Evolutionary conservation across 2,329 filamentous ascomycete species (phyloP), one percentile per base, ranked within the genome.

Genomic region (Purpureocillium lavendulum): DNA sequence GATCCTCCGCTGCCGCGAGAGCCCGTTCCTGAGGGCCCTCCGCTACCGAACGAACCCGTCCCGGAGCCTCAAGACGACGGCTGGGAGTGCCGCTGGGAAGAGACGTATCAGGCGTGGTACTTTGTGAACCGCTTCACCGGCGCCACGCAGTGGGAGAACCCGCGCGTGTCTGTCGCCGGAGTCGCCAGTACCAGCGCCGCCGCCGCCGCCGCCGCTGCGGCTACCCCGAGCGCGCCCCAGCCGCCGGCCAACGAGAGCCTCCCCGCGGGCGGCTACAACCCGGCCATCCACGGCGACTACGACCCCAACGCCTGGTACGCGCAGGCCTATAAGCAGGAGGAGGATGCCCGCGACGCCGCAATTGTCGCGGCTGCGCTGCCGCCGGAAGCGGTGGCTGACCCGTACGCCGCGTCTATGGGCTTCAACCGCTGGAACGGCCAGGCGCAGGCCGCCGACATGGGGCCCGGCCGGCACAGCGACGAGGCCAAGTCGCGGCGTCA

Each of bases 251-350:
- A 59, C 42, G 60, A 63, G 44, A 58, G 41, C 38, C 65, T 50
- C 34, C 65, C 75, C 16, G 75, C 73, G 5, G 82, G 82, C 42
- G 88, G 90, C 45, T 98, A 98, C 66, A 95, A 97, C 57, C 92
- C 92, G 1, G 85, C 87, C 17, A 90, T 98, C 34, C 92, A 98
- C 59, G 92, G 92, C 51, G 84, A 89, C 65, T 98, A 96, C 67
- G 92, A 98, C 54, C 88, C 89, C 4, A 92, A 82, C 44, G 90
- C 92, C n/a, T 85, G 88, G 67, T 98, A 98, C 59, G 90, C 92
- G 10, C 75, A 85, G 56, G 66, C 70, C 34, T 58, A 71, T 33
- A 61, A 66, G 35, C 58, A 59, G 10, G 51, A 57, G 9, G 52
- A 57, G 10, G 54, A 53, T 11, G 49, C 59, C 12, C 51, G 56